A percentile compares a stretch with the other conserved stretches of the same genome.
Conservation (phyloP, 257 asterid species). For the Solanum piurae region DNA sequence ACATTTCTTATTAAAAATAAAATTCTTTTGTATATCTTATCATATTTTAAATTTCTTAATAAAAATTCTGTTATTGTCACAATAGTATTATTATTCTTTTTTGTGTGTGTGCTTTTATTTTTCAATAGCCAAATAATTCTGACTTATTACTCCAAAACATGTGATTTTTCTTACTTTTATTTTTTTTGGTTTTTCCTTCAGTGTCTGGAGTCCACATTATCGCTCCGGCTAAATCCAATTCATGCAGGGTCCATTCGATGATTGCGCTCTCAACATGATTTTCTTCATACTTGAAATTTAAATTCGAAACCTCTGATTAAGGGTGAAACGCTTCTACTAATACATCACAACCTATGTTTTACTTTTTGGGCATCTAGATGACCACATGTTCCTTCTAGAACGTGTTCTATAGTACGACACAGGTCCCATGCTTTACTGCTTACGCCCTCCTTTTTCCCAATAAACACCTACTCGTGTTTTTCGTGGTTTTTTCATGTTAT, state of each 20-base stretch:
- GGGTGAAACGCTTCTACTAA: fast-evolving
- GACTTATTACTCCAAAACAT: background rate
- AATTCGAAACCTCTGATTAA: too few relatives aligned
- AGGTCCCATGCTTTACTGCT: background rate
- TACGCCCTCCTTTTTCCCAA: background rate
- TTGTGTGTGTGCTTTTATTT: too few relatives aligned
- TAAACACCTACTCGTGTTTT: background rate
- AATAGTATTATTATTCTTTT: background rate
- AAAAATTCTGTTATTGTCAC: too few relatives aligned
- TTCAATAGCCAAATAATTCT: background rate
- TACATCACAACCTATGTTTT: background rate
- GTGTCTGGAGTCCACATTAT: fast-evolving
- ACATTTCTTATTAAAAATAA: background rate
- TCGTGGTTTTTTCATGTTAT: background rate
- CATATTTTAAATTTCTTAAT: too few relatives aligned
- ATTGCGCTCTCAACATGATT: fast-evolving
- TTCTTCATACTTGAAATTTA: too few relatives aligned
- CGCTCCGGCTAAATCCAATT: fast-evolving
- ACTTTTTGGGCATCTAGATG: background rate
- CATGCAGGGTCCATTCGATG: fast-evolving
- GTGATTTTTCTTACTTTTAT: background rate
- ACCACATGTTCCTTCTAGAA: background rate
- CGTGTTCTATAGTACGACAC: background rate
- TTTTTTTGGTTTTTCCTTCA: background rate
- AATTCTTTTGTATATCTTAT: too few relatives aligned